phyloP scores from a whole-genome alignment of 106 monocot species.

The Gastrodia elata region DNA sequence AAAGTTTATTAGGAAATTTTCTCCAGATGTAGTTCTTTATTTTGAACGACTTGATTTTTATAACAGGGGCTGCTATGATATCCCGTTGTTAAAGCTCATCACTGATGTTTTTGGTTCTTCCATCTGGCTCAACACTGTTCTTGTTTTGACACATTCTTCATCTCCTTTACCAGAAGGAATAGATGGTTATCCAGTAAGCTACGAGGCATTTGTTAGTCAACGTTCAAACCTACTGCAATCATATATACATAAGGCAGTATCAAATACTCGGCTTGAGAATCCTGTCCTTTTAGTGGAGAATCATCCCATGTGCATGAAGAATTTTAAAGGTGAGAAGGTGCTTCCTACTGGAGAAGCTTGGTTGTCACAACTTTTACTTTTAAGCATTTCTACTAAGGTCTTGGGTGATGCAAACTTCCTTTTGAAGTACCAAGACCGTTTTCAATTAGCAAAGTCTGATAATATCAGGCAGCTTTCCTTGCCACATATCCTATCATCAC shows the following conservation, averaged over 20 bases:
- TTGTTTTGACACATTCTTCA: slow-evolving; percentile 79
- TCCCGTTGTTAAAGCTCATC: slow-evolving; percentile 65
- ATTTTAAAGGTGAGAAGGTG: slow-evolving; percentile 57
- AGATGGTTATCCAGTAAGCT: slow-evolving; percentile 44
- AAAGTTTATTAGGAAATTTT: slow-evolving; percentile 56
- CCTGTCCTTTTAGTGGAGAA: slow-evolving; percentile 75
- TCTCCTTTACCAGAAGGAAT: slow-evolving; percentile 51
- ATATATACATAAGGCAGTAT: slow-evolving; percentile 44
- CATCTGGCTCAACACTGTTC: slow-evolving; percentile 78
- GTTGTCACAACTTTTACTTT: slow-evolving; percentile 55
- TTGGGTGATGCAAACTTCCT: slow-evolving; percentile 60
- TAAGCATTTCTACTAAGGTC: slow-evolving; percentile 66
- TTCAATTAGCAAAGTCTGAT: slow-evolving; percentile 23
- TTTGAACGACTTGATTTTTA: slow-evolving; percentile 66
- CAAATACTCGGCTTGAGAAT: slow-evolving; percentile 43
- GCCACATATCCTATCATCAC: slow-evolving; percentile 78
- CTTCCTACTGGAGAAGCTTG: slow-evolving; percentile 60
- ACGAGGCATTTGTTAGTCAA: slow-evolving; percentile 34
- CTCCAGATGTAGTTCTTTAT: slow-evolving; percentile 79
- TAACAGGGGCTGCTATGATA: slow-evolving; percentile 28
- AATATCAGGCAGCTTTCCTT: slow-evolving; percentile 49
- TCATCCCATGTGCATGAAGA: slow-evolving; percentile 45
- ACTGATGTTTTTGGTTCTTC: slow-evolving; percentile 74
- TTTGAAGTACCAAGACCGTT: slow-evolving; percentile 57
- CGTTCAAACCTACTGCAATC: slow-evolving; percentile 35